Base-by-base conservation (phyloP, 768 basidiomycete genomes). In the Amanita pseudoporphyria region DNA sequence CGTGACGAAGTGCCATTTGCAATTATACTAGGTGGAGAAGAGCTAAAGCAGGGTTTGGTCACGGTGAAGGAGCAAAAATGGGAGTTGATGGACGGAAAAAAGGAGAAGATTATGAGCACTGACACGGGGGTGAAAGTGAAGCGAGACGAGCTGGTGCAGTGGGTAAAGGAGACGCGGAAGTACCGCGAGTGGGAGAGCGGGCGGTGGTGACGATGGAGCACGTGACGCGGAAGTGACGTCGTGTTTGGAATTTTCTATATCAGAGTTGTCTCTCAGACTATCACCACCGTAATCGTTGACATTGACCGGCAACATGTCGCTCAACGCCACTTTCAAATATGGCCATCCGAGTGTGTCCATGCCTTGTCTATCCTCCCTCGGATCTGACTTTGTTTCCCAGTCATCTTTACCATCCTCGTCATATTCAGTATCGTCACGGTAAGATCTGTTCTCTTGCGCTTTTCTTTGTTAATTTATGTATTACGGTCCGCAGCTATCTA, bases 1-100 rank as follows among this genome's bases (percentile, higher is more conserved):
- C 82, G 72, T 61, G 94, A 97, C 59, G 84, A 90, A 55, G 89
- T 90, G 36, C 95, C 94, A 0, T 96, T 91, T 65, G 93, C 87
- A 1, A 76, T 97, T 50, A 88, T 98, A 55, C 69, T 98, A n/a
- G 94, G 92, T 7, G 77, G 76, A 1, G 84, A 87, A 50, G 95
- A 99, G 69, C 68, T 92, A 49, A 82, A 81, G 59, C 76, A 78
- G 40, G 96, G 95, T 3, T 67, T 86, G 33, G 91, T 96, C 26
- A 78, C 82, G 32, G 87, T 99, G 50, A 97, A 97, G 70, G 84
- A 94, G 64, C 95, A 98, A 64, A 76, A 67, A 45, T 90, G 87
- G 87, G 78, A 86, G 58, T 58, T 87, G 19, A 71, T 80, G 9
- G 80, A 82, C 32, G 87, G 84, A 35, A 76, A 78, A 68, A 89